A percentile compares a stretch with the other conserved stretches of the same genome.
phyloP scores from a whole-genome alignment of 495 filamentous ascomycete genomes.

The Podospora appendiculata region DNA sequence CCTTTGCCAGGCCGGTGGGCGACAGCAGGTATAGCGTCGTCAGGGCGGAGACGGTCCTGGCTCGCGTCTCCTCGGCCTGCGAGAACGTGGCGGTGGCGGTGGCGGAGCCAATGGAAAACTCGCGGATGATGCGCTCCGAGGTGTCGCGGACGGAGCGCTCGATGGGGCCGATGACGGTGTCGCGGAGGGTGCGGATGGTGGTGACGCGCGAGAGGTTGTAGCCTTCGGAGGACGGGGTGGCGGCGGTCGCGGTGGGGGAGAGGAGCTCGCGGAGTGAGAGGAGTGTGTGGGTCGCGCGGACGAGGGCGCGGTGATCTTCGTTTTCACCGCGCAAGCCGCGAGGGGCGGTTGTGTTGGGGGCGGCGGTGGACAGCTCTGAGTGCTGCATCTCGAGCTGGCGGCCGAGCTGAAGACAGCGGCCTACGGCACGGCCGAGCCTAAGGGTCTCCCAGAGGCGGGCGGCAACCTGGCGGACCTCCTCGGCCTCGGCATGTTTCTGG shows the following conservation, averaged over 20 bases:
- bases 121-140: slow-evolving; percentile 72
- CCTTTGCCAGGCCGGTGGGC: slow-evolving; percentile 36
- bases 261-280: slow-evolving; percentile 67
- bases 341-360: slow-evolving; percentile 17
- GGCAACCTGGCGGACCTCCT: slow-evolving; percentile 65
- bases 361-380: slow-evolving; percentile 37
- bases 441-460: slow-evolving; percentile 71
- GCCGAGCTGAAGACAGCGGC: slow-evolving; percentile 67
- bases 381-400: slow-evolving; percentile 80
- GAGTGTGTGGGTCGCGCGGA: slow-evolving; percentile 70
- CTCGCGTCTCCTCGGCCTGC: slow-evolving; percentile 70
- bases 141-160: slow-evolving; percentile 59
- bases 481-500: slow-evolving; percentile 71
- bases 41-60: slow-evolving; percentile 64
- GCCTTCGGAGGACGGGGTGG: slow-evolving; percentile 61
- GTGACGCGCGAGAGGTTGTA: slow-evolving; percentile 65
- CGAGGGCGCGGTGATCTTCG: slow-evolving; percentile 69
- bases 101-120: slow-evolving; percentile 75
- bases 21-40: slow-evolving; percentile 78
- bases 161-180: slow-evolving; percentile 57
- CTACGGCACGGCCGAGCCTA: slow-evolving; percentile 67
- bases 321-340: slow-evolving; percentile 23
- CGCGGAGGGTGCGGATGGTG: slow-evolving; percentile 58
- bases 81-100: slow-evolving; percentile 55
- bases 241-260: slow-evolving; percentile 47